These are phyloP conservation scores for Hanseniaspora guilliermondii DNA, from an alignment of 805 yeast genomes.

Conservation along the genomic window DNA sequence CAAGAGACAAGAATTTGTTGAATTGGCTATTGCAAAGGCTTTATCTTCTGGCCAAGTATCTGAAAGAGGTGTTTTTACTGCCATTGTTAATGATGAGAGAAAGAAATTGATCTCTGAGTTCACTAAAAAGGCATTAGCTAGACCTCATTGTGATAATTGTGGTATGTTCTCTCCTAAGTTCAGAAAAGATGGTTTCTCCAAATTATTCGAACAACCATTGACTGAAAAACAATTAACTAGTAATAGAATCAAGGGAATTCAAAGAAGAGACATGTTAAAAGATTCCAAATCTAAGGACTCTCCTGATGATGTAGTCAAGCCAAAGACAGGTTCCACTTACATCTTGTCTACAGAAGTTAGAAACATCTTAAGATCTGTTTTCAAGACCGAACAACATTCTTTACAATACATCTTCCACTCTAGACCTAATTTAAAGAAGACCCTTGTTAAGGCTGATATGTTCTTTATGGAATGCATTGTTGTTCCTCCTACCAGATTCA, in stretches of 20 bases:
- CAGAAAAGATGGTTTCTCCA: constrained; percentile 88
- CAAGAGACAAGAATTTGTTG: constrained; percentile 59
- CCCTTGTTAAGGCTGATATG: constrained; percentile 53
- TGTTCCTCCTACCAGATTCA: constrained; percentile 93
- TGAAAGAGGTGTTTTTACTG: constrained; percentile 59
- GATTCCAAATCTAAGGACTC: constrained; percentile 26
- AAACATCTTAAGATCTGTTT: constrained; percentile 62
- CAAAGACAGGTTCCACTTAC: constrained; percentile 67
- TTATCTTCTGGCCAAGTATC: constrained; percentile 63
- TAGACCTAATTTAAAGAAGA: constrained; percentile 45
- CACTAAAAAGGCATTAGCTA: constrained; percentile 55
- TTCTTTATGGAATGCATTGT: constrained; percentile 80
- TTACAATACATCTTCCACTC: constrained; percentile 69
- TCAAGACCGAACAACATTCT: constrained; percentile 56
- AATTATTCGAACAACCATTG: constrained; percentile 79
- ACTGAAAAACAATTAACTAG: constrained; percentile 67
- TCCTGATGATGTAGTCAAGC: constrained; percentile 33
- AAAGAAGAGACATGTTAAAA: constrained; percentile 59
- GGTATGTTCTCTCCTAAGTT: constrained; percentile 87
- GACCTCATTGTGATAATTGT: constrained; percentile 91
- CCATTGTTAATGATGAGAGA: constrained; percentile 79
- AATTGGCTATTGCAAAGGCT: constrained; percentile 57
- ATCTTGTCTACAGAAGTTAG: constrained; percentile 79
- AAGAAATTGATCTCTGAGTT: constrained; percentile 60
- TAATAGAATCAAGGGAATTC: constrained; percentile 70